Evolutionary conservation across 148 eudicot genomes (phyloP).

Genomic region (Pouteria glomerata): DNA sequence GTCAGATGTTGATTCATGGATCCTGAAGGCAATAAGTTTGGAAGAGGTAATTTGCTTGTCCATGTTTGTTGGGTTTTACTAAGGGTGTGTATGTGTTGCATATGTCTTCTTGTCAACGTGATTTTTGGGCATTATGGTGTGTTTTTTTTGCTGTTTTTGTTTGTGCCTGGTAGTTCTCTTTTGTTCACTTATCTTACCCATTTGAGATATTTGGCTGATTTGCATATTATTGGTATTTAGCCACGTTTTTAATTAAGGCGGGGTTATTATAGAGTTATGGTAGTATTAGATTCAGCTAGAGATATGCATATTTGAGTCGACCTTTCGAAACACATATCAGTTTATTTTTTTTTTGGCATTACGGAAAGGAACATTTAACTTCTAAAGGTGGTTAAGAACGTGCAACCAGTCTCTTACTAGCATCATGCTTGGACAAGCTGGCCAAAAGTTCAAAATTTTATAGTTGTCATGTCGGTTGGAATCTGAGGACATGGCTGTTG

Average conservation of each 20-base stretch:
- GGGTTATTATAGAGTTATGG: neutral
- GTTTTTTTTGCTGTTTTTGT: neutral
- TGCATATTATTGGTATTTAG: neutral
- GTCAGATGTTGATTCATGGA: slow-evolving; percentile 62
- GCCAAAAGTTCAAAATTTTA: neutral
- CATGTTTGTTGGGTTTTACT: neutral
- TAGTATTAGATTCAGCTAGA: neutral
- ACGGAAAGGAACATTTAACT: neutral
- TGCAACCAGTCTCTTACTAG: neutral
- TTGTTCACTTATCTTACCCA: neutral
- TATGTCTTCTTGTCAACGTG: neutral
- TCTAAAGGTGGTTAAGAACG: neutral
- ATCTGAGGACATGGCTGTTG: neutral
- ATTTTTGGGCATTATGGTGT: neutral
- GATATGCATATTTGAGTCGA: neutral
- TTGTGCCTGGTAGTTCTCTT: neutral
- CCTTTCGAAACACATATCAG: too few relatives aligned
- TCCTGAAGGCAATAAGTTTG: slow-evolving; percentile 73
- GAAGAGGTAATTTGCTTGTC: slow-evolving; percentile 51
- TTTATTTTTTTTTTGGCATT: too few relatives aligned
- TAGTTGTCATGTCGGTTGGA: neutral
- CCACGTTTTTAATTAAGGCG: neutral
- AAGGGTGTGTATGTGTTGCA: neutral
- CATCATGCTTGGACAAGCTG: neutral
- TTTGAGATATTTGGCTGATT: neutral